phyloP scores from a whole-genome alignment of 2,329 filamentous ascomycete genomes.

The Bertia moriformis region DNA sequence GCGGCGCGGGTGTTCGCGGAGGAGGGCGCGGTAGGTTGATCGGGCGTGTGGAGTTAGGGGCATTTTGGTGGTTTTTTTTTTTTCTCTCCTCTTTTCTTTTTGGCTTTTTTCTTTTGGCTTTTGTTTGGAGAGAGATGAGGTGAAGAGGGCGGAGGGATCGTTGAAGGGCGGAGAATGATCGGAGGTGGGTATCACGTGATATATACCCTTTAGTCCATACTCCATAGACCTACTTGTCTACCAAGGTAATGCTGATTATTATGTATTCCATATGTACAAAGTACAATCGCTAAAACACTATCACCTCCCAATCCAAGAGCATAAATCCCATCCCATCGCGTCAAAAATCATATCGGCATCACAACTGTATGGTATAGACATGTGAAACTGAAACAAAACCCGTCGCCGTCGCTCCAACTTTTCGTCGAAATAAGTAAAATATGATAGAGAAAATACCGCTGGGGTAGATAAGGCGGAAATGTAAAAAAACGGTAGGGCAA shows the following conservation, averaged over 20 bases:
- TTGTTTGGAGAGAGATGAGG: background rate
- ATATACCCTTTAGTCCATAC: background rate
- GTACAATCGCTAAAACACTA: background rate
- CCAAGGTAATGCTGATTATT: too few species aligned
- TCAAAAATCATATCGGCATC: background rate
- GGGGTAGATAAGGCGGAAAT: too few species aligned
- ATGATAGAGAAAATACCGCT: background rate
- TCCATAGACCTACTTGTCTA: background rate
- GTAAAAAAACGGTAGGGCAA: too few species aligned
- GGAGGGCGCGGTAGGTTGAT: background rate
- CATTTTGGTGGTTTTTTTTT: slow-evolving; percentile 1
- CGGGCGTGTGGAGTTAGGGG: background rate
- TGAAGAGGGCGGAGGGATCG: background rate
- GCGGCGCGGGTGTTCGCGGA: slow-evolving; percentile 1
- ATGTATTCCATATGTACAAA: too few species aligned
- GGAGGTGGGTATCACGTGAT: background rate
- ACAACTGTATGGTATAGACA: background rate
- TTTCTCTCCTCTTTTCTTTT: slow-evolving; percentile 1
- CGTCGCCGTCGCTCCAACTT: background rate
- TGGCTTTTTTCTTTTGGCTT: background rate
- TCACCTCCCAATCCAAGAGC: background rate
- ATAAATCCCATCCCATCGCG: background rate
- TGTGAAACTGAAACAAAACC: background rate
- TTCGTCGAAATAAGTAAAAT: background rate
- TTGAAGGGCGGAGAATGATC: background rate